Base-by-base conservation (phyloP, 2,329 filamentous ascomycete genomes). In the Botryosphaeria dothidea region DNA sequence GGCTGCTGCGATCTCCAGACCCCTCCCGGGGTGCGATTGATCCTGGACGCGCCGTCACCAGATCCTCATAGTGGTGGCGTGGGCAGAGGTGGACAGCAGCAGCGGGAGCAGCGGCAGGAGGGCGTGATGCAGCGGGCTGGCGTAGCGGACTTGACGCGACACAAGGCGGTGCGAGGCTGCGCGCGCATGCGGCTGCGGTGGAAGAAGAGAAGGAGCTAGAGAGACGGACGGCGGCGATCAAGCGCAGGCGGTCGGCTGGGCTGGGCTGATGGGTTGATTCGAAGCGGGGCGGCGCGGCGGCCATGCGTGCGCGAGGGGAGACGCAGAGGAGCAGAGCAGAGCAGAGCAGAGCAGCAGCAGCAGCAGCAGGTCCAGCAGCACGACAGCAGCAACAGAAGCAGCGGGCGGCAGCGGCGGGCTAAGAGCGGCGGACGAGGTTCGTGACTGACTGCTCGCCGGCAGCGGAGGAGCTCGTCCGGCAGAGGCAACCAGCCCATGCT, bases 21-120 rank as follows among this genome's bases (percentile, higher is more conserved):
- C 52, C 51, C 19, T 56, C 52, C 52, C 52, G 34, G 52, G 19
- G 23, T 23, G 15, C 54, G 54, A 58, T 58, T 43, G 36, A 58
- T 58, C 54, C 54, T 58, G 34, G 54, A 3, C 54, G 36, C 21
- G 54, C 54, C 54, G 56, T 60, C 56, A 60, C 56, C 56, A 60
- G 56, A 60, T 60, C 38, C 25, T 8, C 56, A 60, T 60, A 15
- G 56, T 31, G 56, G 41, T 36, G 52, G 52, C 52, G 31, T 36
- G 19, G 13, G 15, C 13, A 11, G 31, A 34, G 49, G 31, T 23
- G 51, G 49, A 19, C 49, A 25, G 31, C 51, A 52, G 38, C 38
- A n/a, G 38, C 38, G 17, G 38, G 11, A n/a, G 51, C 31, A 38
- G 51, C 31, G n/a, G 51, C 6, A 23, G 23, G 21, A 15, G 23